Percentiles rank a stretch among this genome's conserved stretches.
Evolutionary conservation across 495 filamentous ascomycete genomes (phyloP).

Genomic region (Xylaria sp.): DNA sequence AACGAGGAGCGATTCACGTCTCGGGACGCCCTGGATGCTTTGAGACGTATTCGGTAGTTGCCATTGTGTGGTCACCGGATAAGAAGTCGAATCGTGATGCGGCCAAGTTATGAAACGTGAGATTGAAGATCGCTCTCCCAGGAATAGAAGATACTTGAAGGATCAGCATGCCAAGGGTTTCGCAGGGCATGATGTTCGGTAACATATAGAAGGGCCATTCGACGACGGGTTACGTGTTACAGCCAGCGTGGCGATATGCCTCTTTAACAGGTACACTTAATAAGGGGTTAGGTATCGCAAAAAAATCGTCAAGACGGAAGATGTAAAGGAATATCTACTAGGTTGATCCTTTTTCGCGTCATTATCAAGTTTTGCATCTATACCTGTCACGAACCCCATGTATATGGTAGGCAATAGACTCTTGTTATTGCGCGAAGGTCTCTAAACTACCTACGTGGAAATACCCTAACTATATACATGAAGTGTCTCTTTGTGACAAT

Average conservation of each 20-base stretch:
- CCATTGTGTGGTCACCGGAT: background rate
- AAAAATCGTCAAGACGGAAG: background rate
- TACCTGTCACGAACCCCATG: no score
- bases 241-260: background rate
- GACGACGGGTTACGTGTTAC: background rate
- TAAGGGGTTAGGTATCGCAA: background rate
- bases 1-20: background rate
- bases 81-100: constrained; percentile 1
- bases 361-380: background rate
- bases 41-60: constrained; percentile 7
- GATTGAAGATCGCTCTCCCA: background rate
- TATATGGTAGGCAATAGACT: no score
- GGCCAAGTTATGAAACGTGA: background rate
- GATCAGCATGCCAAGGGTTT: background rate
- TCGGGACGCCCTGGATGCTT: background rate
- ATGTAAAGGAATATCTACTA: background rate
- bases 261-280: background rate
- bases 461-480: no score
- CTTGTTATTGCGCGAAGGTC: no score
- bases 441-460: no score
- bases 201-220: background rate
- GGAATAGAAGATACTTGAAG: background rate
- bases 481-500: no score
- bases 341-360: background rate
- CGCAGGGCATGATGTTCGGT: background rate